A percentile compares a stretch with the other conserved stretches of the same genome.
Conservation (phyloP, 768 basidiomycete species). For the Trametes coccinea region DNA sequence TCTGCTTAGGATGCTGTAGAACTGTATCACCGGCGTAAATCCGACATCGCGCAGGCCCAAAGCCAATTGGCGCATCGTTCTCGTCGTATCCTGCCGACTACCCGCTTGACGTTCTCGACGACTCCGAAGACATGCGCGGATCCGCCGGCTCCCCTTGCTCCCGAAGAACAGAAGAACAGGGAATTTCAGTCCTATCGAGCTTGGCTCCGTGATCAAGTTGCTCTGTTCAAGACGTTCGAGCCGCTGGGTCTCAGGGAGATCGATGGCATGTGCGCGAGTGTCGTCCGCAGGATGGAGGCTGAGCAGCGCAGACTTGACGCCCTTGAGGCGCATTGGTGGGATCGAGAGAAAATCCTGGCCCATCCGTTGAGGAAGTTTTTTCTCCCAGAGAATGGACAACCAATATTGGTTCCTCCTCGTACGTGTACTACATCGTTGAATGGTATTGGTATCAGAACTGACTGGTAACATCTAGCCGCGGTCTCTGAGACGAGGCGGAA, state of each 20-base stretch:
- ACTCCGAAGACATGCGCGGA: background rate
- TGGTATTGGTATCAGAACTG: no score
- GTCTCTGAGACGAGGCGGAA: no score
- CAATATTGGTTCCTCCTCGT: background rate
- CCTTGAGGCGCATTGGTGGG: background rate
- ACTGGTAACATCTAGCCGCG: no score
- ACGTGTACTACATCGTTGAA: background rate
- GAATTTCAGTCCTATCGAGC: background rate
- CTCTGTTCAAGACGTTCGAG: background rate
- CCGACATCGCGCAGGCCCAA: no score
- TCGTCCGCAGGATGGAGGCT: background rate
- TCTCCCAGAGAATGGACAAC: background rate
- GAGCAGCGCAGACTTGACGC: background rate
- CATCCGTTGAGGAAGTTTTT: background rate
- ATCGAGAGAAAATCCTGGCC: background rate
- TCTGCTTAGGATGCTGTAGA: no score
- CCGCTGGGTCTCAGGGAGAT: background rate
- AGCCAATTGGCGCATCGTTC: no score
- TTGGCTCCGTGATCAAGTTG: background rate
- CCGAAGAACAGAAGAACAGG: background rate
- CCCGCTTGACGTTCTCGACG: background rate
- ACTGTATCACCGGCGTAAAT: no score
- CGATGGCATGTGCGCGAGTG: background rate
- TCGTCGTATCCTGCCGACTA: no score
- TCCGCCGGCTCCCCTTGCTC: background rate